Base-by-base conservation (phyloP, 106 monocot species). In the Allium fistulosum region DNA sequence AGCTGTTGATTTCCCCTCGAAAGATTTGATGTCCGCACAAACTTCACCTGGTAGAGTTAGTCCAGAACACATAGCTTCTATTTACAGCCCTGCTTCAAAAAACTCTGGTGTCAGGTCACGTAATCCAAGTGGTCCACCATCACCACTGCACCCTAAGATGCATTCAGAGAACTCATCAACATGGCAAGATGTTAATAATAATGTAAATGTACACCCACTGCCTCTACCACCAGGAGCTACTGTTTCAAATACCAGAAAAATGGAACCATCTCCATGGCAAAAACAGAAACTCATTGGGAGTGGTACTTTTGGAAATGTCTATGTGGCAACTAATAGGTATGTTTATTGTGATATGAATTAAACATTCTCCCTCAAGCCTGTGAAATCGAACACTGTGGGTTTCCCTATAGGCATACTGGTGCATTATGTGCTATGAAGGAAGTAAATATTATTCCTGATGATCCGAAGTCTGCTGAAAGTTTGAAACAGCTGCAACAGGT, bases 351-450 rank as follows among this genome's bases (percentile, higher is more conserved):
- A 26, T 10, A 48, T 62, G 46, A 68, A 51, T 48, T 62, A 5
- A 17, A 58, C 37, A 37, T 37, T 37, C 37, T 37, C 37, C 37
- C 37, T 37, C 37, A 37, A 5, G 37, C 5, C 37, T 37, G 37
- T 37, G 63, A 53, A 70, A 8, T 67, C 47, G 22, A 70, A 37
- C 26, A 7, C 15, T 51, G 58, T 11, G 56, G 47, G 49, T 67
- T 27, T 46, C 61, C 69, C 26, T 27, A 73, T 75, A 97, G 89
- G 78, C 73, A 93, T 68, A 90, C 78, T 65, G 97, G 97, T 51
- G 86, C 97, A 10, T 70, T 81, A 49, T 99, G 97, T 81, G 97
- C 97, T 58, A 99, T 99, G 97, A 99, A 99, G 78, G 97, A 99
- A 86, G 97, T 99, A 26, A 87, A 85, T 83, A 73, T 99, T 52